A percentile compares a stretch with the other conserved stretches of the same genome.
phyloP scores from a whole-genome alignment of 768 basidiomycete species.

The Multifurca ochricompacta region DNA sequence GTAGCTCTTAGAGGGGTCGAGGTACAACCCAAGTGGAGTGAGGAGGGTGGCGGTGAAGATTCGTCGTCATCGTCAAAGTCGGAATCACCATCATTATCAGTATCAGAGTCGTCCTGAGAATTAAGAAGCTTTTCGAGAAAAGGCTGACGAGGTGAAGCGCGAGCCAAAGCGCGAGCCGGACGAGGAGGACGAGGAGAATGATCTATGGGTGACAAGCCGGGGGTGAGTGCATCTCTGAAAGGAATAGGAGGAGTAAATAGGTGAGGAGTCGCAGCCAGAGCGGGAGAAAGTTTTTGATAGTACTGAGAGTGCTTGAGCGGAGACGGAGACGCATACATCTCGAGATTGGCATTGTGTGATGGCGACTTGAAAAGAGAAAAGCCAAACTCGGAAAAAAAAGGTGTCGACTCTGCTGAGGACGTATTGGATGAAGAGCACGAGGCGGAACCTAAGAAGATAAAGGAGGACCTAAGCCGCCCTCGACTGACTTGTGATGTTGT shows the following conservation, averaged over 20 bases:
- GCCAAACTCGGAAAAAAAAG: background rate
- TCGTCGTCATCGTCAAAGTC: conserved; percentile 4
- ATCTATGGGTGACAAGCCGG: conserved; percentile 17
- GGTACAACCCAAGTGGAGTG: conserved; percentile 15
- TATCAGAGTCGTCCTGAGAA: conserved; percentile 15
- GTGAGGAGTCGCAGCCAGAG: conserved; percentile 14
- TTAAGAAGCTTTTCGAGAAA: conserved; percentile 13
- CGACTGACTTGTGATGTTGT: background rate
- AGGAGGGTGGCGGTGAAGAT: conserved; percentile 6
- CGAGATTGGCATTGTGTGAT: background rate
- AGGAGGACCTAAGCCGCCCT: background rate
- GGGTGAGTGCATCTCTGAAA: background rate
- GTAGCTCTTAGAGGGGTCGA: conserved; percentile 15
- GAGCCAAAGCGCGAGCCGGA: background rate
- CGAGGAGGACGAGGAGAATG: conserved; percentile 9
- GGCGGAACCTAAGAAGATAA: background rate
- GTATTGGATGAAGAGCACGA: conserved; percentile 7
- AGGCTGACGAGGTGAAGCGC: conserved; percentile 3
- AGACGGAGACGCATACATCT: conserved; percentile 21
- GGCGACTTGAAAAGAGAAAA: conserved; percentile 1
- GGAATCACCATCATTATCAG: conserved; percentile 2
- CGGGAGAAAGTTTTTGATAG: conserved; percentile 9
- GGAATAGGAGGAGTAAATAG: conserved; percentile 18
- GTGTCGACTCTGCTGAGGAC: background rate
- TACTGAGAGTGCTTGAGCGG: conserved; percentile 8